Evolutionary conservation across 805 yeast species (phyloP).

Genomic region (Saturnispora quitensis): DNA sequence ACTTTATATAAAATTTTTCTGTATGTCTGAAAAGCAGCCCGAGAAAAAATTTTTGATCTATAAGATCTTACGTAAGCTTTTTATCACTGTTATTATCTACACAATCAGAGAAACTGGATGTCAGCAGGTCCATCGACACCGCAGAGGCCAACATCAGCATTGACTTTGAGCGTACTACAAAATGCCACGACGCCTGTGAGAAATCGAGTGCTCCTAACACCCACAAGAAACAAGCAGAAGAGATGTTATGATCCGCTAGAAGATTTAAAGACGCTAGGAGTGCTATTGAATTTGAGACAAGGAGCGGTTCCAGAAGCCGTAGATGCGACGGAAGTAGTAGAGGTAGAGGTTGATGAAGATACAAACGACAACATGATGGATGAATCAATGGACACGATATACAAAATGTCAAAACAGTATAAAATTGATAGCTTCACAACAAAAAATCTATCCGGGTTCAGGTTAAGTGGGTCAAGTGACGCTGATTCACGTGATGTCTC

Average conservation of each 20-base stretch:
- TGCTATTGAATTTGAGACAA: constrained; percentile 17
- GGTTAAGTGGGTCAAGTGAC: constrained; percentile 3
- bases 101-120: not conserved
- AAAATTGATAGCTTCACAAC: constrained; percentile 5
- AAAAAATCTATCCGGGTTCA: constrained; percentile 2
- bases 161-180: constrained; percentile 24
- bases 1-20: too few relatives aligned
- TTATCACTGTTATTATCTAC: not conserved
- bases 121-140: constrained; percentile 13
- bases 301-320: not conserved
- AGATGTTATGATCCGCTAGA: constrained; percentile 25
- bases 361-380: not conserved
- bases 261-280: constrained; percentile 25
- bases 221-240: constrained; percentile 18
- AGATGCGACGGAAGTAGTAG: not conserved
- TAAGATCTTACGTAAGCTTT: constrained; percentile 1
- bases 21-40: too few relatives aligned
- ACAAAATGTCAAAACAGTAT: not conserved
- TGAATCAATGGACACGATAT: not conserved
- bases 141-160: constrained; percentile 25
- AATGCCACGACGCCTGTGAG: constrained; percentile 26
- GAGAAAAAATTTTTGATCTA: not conserved
- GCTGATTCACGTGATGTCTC: constrained; percentile 15
- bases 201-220: constrained; percentile 22
- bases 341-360: not conserved